Conservation (phyloP, 805 yeast genomes). For the Candida pseudofarinosa region DNA sequence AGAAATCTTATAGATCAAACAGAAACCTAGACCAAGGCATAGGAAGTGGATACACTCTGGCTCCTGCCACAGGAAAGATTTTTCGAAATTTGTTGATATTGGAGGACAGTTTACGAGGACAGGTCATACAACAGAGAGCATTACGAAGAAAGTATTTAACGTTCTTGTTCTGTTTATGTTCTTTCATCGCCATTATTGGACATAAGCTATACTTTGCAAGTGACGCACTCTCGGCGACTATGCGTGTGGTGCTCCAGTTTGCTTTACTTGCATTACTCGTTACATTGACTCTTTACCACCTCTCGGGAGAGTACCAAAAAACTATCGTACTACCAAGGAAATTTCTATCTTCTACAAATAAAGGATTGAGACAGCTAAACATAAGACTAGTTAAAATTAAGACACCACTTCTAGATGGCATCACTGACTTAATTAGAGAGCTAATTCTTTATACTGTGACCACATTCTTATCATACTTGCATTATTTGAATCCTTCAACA, state of each 20-base stretch:
- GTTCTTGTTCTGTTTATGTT: constrained; percentile 42
- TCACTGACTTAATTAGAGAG: constrained; percentile 36
- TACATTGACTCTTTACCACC: constrained; percentile 70
- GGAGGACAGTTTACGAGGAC: constrained; percentile 82
- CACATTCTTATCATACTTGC: constrained; percentile 26
- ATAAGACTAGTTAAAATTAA: constrained; percentile 66
- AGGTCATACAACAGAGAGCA: constrained; percentile 66
- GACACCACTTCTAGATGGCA: constrained; percentile 28
- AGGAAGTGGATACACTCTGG: constrained; percentile 28
- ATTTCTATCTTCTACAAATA: constrained; percentile 79
- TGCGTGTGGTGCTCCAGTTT: constrained; percentile 45
- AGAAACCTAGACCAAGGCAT: constrained; percentile 11
- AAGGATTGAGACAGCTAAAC: constrained; percentile 82
- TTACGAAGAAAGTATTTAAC: constrained; percentile 60
- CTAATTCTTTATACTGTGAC: constrained; percentile 27
- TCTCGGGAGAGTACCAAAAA: constrained; percentile 86
- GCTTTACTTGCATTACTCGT: constrained; percentile 58
- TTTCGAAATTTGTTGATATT: constrained; percentile 77
- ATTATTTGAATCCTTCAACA: constrained; percentile 31
- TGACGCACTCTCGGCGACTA: constrained; percentile 23
- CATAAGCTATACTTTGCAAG: constrained; percentile 34
- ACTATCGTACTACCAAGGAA: constrained; percentile 79
- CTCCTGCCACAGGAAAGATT: constrained; percentile 62
- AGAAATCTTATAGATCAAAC: constrained; percentile 16
- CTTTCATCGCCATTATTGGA: constrained; percentile 36